Percentiles rank a stretch among this genome's conserved stretches.
These are phyloP conservation scores for Cenchrus purpureus DNA, from an alignment of 176 grass and related monocot genomes.

Conservation along the genomic window DNA sequence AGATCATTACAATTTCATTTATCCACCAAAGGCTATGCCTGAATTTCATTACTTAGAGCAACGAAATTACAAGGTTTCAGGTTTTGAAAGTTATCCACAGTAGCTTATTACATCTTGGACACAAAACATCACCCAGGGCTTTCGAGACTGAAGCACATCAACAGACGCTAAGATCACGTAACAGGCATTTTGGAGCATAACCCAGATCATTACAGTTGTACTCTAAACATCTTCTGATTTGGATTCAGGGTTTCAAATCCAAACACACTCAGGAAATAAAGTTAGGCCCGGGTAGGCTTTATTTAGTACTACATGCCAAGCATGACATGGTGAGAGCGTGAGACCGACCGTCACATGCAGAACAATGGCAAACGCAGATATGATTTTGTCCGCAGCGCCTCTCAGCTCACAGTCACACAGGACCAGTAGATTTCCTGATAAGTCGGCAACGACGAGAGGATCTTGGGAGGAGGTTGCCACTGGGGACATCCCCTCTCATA, in stretches of 20 bases:
- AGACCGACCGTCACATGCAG: conserved; percentile 23
- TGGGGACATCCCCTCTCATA: conserved; percentile 14
- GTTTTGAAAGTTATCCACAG: no score
- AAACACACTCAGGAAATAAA: neutral
- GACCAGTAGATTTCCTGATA: conserved; percentile 9
- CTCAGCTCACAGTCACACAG: neutral
- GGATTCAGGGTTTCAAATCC: neutral
- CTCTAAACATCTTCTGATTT: neutral
- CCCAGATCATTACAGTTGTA: neutral
- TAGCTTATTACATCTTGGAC: no score
- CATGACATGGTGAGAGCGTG: neutral
- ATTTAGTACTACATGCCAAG: neutral
- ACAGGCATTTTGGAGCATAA: no score
- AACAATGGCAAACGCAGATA: neutral
- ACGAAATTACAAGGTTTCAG: no score
- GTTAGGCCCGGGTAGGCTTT: neutral
- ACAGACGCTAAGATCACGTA: no score
- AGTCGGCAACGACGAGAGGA: conserved; percentile 15
- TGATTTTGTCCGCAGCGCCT: neutral
- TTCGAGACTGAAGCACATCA: no score
- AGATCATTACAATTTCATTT: neutral
- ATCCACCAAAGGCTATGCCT: no score
- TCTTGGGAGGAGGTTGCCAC: conserved; percentile 7
- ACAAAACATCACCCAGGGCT: no score
- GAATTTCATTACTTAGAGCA: no score